phyloP scores from a whole-genome alignment of 2,329 filamentous ascomycete genomes.

The Aspergillus vadensis region DNA sequence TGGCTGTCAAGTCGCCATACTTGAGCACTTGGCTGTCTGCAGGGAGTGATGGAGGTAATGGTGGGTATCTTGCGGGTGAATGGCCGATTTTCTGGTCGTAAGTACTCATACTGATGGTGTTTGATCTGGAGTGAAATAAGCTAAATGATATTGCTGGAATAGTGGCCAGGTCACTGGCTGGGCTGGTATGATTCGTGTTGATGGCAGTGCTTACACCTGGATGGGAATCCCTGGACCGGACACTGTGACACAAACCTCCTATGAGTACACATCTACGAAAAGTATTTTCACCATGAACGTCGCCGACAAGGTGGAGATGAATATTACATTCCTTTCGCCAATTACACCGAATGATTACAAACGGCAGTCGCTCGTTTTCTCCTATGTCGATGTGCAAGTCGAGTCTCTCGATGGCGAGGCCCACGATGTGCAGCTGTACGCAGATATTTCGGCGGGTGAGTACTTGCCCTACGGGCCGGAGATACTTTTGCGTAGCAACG shows the following conservation, averaged over 20 bases:
- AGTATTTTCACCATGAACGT: slow-evolving; percentile 71
- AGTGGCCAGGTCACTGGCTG: slow-evolving; percentile 63
- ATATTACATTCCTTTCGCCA: slow-evolving; percentile 70
- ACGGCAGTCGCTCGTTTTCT: slow-evolving; percentile 69
- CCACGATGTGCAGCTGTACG: slow-evolving; percentile 70
- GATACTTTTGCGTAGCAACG: not conserved
- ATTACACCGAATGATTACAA: slow-evolving; percentile 67
- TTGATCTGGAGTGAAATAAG: not conserved
- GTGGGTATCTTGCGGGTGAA: slow-evolving; percentile 67
- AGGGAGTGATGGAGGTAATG: slow-evolving; percentile 63
- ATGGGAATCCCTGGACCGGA: slow-evolving; percentile 60
- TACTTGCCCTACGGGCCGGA: not conserved
- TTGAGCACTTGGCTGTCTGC: slow-evolving; percentile 69
- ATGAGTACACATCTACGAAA: slow-evolving; percentile 71
- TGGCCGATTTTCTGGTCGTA: slow-evolving; percentile 72
- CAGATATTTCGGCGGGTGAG: slow-evolving; percentile 70
- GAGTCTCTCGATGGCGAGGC: slow-evolving; percentile 61
- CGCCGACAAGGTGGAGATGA: slow-evolving; percentile 62
- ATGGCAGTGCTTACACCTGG: slow-evolving; percentile 66
- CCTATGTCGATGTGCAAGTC: slow-evolving; percentile 68
- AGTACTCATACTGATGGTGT: slow-evolving; percentile 31
- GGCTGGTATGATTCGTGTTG: slow-evolving; percentile 70
- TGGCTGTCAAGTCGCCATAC: slow-evolving; percentile 76
- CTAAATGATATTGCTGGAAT: slow-evolving; percentile 10
- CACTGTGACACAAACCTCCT: slow-evolving; percentile 59